Evolutionary conservation across 2,329 filamentous ascomycete genomes (phyloP).

Genomic region (Ceratocystis ficicola): DNA sequence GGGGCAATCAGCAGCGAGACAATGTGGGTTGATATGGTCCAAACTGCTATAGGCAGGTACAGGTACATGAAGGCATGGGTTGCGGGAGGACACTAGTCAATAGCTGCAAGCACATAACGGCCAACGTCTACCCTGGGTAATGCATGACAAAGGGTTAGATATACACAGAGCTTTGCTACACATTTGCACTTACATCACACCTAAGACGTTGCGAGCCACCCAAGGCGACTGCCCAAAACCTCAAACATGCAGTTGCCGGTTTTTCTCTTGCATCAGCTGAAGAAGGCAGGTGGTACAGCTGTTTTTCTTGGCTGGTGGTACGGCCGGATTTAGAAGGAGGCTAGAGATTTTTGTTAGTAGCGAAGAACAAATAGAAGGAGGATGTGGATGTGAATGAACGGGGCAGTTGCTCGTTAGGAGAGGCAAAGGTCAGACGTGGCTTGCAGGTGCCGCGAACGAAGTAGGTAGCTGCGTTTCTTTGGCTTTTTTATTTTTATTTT

Average conservation of each 20-base stretch:
- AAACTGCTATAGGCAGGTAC: too few species aligned
- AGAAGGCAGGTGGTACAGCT: background rate
- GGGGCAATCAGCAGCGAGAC: background rate
- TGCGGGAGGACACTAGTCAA: too few species aligned
- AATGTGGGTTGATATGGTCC: background rate
- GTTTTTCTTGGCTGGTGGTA: background rate
- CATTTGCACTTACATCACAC: background rate
- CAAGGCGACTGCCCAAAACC: background rate
- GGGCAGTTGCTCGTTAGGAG: background rate
- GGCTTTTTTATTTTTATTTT: background rate
- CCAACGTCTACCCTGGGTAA: too few species aligned
- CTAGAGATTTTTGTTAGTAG: background rate
- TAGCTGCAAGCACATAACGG: too few species aligned
- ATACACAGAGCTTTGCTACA: background rate
- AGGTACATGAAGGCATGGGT: too few species aligned
- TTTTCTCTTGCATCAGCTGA: background rate
- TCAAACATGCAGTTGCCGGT: conserved; percentile 4
- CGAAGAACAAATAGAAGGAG: background rate
- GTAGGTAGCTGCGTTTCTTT: background rate
- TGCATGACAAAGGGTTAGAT: too few species aligned
- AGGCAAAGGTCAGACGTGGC: background rate
- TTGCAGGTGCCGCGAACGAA: conserved; percentile 2
- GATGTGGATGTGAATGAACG: background rate
- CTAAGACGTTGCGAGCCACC: background rate
- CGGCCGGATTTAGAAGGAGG: background rate